Base-by-base conservation (phyloP, 805 yeast species). In the Naumovozyma dairenensis region DNA sequence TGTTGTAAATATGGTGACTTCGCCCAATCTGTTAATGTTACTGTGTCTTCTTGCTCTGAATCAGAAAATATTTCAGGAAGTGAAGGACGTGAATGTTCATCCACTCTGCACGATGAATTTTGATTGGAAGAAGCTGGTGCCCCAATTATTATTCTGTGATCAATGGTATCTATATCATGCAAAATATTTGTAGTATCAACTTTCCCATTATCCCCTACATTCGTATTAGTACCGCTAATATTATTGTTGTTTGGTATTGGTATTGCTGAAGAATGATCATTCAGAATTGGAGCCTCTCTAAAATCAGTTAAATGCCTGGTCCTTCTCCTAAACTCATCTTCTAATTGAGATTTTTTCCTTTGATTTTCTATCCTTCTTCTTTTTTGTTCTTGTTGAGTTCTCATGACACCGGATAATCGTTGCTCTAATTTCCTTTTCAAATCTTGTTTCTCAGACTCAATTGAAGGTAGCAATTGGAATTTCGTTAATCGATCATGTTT, bases 21-120 rank as follows among this genome's bases (percentile, higher is more conserved):
- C 3, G 82, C 83, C 84, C 84, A 77, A 27, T 68, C 69, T 27
- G 67, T 67, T 28, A 74, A 54, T 12, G 69, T 67, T 13, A 63
- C 64, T 10, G 65, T 74, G 31, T 68, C 75, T 14, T 49, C 53
- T 34, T 70, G 75, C 20, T 74, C 80, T 9, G 76, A 69, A 40
- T 68, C 73, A 0, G 72, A 66, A 28, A 55, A 57, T 8, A 69
- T 69, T 26, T 69, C 73, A 2, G 74, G 74, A 17, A 69, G 46
- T 4, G 57, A 44, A 6, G 41, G 48, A 26, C 56, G 47, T 8
- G 15, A 17, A 4, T 26, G 18, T 6, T 15, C 29, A 16, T 39
- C 38, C 12, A 35, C 34, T 9, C 38, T 34, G 7, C 21, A 18
- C 5, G 26, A 26, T 9, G 29, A 21, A 31, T 26, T 28, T 6